These are phyloP conservation scores for Trapa incisa DNA, from an alignment of 345 rosid species.

Conservation along the genomic window DNA sequence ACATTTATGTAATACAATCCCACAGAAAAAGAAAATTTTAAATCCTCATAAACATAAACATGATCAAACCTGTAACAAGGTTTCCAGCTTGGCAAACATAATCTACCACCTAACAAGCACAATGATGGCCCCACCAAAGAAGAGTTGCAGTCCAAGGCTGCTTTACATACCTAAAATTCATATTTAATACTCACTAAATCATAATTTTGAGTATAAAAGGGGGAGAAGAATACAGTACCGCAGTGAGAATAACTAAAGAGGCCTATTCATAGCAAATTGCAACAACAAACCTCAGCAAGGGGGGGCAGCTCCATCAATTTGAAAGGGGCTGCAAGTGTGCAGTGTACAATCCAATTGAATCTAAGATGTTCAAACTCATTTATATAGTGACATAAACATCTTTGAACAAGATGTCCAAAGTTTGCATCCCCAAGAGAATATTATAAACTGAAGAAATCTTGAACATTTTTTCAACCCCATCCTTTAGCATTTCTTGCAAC, in stretches of 20 bases:
- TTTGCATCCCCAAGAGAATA: conserved; percentile 37
- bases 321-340: conserved; percentile 61
- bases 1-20: no score
- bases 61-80: conserved; percentile 65
- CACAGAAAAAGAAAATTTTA: no score
- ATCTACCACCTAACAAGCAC: conserved; percentile 81
- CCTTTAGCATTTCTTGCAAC: conserved; percentile 96
- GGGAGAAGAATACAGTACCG: no score
- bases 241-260: no score
- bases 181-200: neutral
- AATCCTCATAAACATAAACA: neutral
- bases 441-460: conserved; percentile 52
- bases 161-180: conserved; percentile 59
- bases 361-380: conserved; percentile 25
- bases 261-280: no score
- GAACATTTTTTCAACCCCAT: conserved; percentile 71
- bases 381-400: conserved; percentile 59
- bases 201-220: neutral
- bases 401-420: conserved; percentile 30
- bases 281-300: conserved; percentile 56
- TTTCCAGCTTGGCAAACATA: conserved; percentile 66
- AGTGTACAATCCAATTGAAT: conserved; percentile 23
- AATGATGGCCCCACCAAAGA: conserved; percentile 55
- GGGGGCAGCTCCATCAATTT: conserved; percentile 75
- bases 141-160: conserved; percentile 41